Base-by-base conservation (phyloP, 139 green algal genomes). In the Chlamydomonas urium region DNA sequence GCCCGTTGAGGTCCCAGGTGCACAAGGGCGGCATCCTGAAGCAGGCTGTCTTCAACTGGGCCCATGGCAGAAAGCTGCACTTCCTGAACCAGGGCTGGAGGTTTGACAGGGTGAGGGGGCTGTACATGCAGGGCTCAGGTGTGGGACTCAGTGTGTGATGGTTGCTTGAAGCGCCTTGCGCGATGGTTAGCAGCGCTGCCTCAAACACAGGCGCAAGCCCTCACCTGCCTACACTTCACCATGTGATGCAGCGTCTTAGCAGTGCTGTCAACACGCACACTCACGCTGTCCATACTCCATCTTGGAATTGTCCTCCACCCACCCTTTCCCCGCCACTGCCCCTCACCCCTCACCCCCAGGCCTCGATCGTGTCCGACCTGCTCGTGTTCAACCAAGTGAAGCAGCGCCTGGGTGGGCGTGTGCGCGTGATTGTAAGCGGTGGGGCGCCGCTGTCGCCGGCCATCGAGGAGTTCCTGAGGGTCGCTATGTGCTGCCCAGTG, bases 311-410 rank as follows among this genome's bases (percentile, higher is more conserved):
- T n/a, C n/a, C n/a, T n/a, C n/a, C n/a, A n/a, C n/a, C n/a, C n/a
- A n/a, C n/a, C n/a, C n/a, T n/a, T n/a, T n/a, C n/a, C n/a, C n/a
- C n/a, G n/a, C n/a, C n/a, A n/a, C 19, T 50, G 42, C 42, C 42
- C 14, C 19, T 14, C 42, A 50, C 19, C 14, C 19, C 42, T 17
- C n/a, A n/a, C n/a, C n/a, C n/a, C 26, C 80, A 90, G 85, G 90
- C 90, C n/a, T 87, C 88, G 1, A 74, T 79, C 2, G 68, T 93
- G 35, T 75, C 85, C 35, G 92, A 98, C 89, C 65, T 78, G 38
- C 59, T 93, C 32, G 80, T 96, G 1, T 94, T 97, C 76, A 86
- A 85, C 71, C 91, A 90, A 60, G 82, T 94, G 67, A 90, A 89
- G 75, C 37, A 70, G 24, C 75, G 50, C 38, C 79, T 93, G 69